Evolutionary conservation across 768 basidiomycete species (phyloP).

Genomic region (Russula olivacea): DNA sequence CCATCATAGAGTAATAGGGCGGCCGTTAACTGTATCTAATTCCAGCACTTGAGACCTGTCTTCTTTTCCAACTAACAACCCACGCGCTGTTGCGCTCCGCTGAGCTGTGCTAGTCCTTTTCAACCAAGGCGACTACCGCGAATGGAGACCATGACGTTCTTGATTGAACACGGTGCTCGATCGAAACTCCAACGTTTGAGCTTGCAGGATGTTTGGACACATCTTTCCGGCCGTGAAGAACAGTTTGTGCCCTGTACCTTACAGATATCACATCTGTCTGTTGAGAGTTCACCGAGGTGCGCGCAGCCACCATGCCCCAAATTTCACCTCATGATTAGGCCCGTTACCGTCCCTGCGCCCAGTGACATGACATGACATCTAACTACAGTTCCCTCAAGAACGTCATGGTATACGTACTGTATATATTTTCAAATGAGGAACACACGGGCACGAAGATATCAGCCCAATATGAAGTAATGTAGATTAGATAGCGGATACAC

Average conservation of each 20-base stretch:
- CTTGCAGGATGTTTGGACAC: background rate
- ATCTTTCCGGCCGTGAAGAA: background rate
- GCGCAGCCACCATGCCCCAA: background rate
- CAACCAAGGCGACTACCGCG: background rate
- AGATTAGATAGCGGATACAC: background rate
- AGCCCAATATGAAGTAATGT: background rate
- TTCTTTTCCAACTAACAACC: background rate
- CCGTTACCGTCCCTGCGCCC: background rate
- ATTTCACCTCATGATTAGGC: background rate
- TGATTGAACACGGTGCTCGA: slow-evolving; percentile 1
- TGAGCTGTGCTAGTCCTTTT: background rate
- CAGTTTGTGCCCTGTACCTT: background rate
- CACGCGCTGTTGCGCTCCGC: background rate
- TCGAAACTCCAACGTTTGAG: slow-evolving; percentile 2
- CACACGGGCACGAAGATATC: background rate
- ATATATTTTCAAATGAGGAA: background rate
- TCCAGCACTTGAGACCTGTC: background rate
- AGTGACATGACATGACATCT: background rate
- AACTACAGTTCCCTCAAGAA: background rate
- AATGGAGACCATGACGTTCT: background rate
- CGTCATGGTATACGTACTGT: background rate
- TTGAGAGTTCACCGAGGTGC: background rate
- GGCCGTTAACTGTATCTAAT: background rate
- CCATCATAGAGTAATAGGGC: background rate
- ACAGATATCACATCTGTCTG: background rate